Base-by-base conservation (phyloP, 129 eudicot genomes). In the Saussurea involucrata region DNA sequence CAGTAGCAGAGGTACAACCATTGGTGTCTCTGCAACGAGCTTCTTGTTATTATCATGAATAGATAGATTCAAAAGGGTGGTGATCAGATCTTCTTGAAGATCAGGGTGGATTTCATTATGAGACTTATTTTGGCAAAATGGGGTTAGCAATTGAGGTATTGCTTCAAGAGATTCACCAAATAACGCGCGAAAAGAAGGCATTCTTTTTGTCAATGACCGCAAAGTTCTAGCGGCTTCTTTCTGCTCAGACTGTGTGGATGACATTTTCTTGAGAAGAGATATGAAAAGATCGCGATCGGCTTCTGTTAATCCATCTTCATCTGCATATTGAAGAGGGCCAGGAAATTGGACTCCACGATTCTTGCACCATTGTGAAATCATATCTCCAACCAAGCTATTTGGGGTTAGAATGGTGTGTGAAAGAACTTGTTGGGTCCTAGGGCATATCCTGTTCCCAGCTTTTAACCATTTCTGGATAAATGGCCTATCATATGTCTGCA, bases 11-110 rank as follows among this genome's bases (percentile, higher is more conserved):
- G 92, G 87, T 31, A 95, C 74, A 63, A 87, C 99, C 88, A 67
- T 76, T 6, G 95, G 97, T 1, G 95, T 92, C 77, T 92, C 99
- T 5, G 91, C 99, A n/a, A 95, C 97, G 8, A 87, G 92, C 73
- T 92, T 95, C 82, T 92, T 95, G 83, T 95, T 95, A 44, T 86
- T 92, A 75, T 95, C 99, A 66, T 95, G 91, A 66, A 95, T 95
- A 6, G 99, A 95, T 8, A 91, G 80, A 81, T 95, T 95, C 84
- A 95, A 76, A 25, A 95, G 78, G 3, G 96, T 95, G 8, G 99
- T 95, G 57, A 95, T 85, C 68, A 95, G 32, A 83, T 95, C 99
- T 80, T 92, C 98, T 82, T 90, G 98, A 37, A 92, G 96, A 74
- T 88, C 92, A 4, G 83, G 92, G 73, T 89, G 89, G 68, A 83